These are phyloP conservation scores for Vinca major DNA, from an alignment of 305 asterid genomes.

Conservation along the genomic window DNA sequence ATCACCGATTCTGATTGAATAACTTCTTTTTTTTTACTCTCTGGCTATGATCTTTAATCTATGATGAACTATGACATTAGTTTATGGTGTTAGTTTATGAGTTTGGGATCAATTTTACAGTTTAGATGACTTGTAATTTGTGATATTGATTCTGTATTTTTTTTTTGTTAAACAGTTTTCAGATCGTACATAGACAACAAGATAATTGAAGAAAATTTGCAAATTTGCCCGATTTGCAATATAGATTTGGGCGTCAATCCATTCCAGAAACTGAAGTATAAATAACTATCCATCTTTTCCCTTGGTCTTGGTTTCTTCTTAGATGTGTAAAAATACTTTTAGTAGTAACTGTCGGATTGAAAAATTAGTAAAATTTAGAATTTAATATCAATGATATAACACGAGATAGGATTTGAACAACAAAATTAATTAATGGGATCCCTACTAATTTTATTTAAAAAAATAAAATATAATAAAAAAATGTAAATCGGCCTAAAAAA, in stretches of 20 bases:
- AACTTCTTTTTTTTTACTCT: neutral
- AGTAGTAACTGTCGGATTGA: neutral
- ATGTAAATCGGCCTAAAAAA: too few relatives aligned
- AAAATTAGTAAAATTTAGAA: neutral
- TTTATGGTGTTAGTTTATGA: neutral
- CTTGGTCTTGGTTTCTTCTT: neutral
- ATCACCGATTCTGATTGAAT: neutral
- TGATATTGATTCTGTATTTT: neutral
- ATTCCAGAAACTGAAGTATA: constrained; percentile 20
- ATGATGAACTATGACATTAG: neutral
- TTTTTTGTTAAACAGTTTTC: constrained; percentile 13
- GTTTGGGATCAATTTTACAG: neutral
- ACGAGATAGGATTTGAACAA: too few relatives aligned
- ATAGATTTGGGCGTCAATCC: constrained; percentile 19
- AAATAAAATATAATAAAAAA: too few relatives aligned
- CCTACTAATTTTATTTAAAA: too few relatives aligned
- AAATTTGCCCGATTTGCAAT: constrained; percentile 19
- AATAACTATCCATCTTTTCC: neutral
- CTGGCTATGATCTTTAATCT: neutral
- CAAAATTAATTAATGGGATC: too few relatives aligned
- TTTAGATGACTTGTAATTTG: neutral
- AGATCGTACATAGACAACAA: constrained; percentile 15
- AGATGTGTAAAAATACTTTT: neutral
- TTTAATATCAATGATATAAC: too few relatives aligned
- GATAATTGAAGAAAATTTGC: constrained; percentile 14